phyloP scores from a whole-genome alignment of 306 rosid species.

The Trichosanthes truncata region DNA sequence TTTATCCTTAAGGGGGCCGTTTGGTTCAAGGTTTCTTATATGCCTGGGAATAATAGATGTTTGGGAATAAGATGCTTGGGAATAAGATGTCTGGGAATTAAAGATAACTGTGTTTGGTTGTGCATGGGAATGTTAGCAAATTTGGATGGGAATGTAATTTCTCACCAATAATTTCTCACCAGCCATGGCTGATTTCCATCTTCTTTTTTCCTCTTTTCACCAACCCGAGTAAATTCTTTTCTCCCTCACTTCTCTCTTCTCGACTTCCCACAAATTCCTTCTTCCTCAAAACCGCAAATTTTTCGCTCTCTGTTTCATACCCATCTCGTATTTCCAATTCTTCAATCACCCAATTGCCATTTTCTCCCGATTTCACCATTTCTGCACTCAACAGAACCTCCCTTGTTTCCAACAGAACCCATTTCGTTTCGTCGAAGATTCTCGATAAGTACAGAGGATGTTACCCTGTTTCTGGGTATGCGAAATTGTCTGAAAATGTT shows the following conservation, averaged over 20 bases:
- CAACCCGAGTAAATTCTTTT: conserved; percentile 61
- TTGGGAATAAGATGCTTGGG: no score
- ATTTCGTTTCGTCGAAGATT: conserved; percentile 37
- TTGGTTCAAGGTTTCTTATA: no score
- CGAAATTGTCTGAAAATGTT: conserved; percentile 37
- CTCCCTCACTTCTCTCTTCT: conserved; percentile 36
- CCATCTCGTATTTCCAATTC: conserved; percentile 41
- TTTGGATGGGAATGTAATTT: no score
- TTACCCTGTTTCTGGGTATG: conserved; percentile 72
- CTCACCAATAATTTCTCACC: neutral
- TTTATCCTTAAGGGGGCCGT: no score
- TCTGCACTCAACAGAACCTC: conserved; percentile 16
- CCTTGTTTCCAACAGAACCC: conserved; percentile 22
- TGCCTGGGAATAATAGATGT: no score
- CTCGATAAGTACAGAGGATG: conserved; percentile 56
- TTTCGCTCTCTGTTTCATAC: conserved; percentile 57
- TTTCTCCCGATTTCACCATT: conserved; percentile 54
- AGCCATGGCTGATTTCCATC: neutral
- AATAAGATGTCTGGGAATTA: no score
- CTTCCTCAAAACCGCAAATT: conserved; percentile 58
- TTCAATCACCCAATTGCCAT: conserved; percentile 37
- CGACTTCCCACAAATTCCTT: conserved; percentile 90
- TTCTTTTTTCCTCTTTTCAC: neutral
- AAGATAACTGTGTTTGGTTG: no score
- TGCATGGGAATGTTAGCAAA: no score